Percentiles rank a stretch among this genome's conserved stretches.
Conservation (phyloP, 257 asterid species). For the Penstemon davidsonii region DNA sequence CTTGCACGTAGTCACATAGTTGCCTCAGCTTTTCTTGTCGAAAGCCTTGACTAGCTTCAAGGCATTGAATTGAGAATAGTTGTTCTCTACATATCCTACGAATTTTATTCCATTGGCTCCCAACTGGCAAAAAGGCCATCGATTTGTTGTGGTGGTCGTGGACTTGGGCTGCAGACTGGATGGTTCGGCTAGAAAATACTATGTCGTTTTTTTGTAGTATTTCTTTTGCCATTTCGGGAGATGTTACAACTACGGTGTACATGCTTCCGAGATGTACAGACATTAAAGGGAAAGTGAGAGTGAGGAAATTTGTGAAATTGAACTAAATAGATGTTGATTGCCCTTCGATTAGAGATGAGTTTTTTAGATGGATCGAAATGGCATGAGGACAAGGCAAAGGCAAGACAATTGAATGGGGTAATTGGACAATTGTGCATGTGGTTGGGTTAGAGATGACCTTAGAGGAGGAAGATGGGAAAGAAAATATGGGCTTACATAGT, state of each 20-base stretch:
- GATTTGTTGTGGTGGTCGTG: constrained; percentile 22
- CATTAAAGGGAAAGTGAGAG: constrained; percentile 2
- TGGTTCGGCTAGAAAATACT: constrained; percentile 11
- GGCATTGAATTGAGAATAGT: constrained; percentile 3
- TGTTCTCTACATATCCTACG: constrained; percentile 24
- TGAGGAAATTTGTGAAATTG: too few species aligned
- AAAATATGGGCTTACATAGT: too few species aligned
- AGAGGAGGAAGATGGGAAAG: too few species aligned
- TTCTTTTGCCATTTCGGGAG: constrained; percentile 21
- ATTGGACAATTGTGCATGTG: too few species aligned
- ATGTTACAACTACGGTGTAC: constrained; percentile 15
- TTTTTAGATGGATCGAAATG: too few species aligned
- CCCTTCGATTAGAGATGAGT: too few species aligned
- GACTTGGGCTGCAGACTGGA: neutral
- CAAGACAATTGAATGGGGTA: too few species aligned
- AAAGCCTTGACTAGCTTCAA: constrained; percentile 29
- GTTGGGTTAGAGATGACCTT: too few species aligned
- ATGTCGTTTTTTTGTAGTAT: constrained; percentile 22
- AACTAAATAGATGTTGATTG: too few species aligned
- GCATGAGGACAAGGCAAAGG: too few species aligned
- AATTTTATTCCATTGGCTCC: constrained; percentile 16
- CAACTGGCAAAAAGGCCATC: constrained; percentile 13
- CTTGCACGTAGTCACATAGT: constrained; percentile 10
- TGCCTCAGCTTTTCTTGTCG: constrained; percentile 24
- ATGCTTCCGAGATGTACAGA: constrained; percentile 23